Conservation (phyloP, 768 basidiomycete genomes). For the Mycena pura region DNA sequence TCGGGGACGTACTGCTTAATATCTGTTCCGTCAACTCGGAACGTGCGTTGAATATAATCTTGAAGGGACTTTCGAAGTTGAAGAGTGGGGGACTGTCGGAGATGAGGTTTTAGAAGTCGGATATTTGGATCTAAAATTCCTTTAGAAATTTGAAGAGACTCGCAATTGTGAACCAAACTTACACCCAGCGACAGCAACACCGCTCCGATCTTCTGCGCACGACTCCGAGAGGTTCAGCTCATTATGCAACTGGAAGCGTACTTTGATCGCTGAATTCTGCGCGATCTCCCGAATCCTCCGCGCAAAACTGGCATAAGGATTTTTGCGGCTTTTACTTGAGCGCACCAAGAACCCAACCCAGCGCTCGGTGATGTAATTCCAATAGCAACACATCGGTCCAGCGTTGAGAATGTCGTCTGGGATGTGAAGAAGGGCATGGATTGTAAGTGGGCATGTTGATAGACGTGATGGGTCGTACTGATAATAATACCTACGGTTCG, state of each 20-base stretch:
- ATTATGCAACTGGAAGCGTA: background rate
- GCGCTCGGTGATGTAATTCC: too few species aligned
- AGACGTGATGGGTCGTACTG: background rate
- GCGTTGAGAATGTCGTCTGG: too few species aligned
- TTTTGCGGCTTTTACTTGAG: background rate
- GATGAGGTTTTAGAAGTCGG: background rate
- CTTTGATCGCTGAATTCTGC: background rate
- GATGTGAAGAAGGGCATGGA: too few species aligned
- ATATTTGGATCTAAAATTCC: background rate
- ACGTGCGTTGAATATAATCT: background rate
- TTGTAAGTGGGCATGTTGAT: background rate
- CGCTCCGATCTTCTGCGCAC: background rate
- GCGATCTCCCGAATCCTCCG: constrained; percentile 9
- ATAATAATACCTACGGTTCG: background rate
- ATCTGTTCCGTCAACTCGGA: background rate
- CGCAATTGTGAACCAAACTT: background rate
- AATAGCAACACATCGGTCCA: too few species aligned
- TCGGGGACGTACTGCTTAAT: background rate
- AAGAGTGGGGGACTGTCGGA: background rate
- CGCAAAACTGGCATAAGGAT: constrained; percentile 4
- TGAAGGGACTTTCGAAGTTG: background rate
- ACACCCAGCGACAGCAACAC: background rate
- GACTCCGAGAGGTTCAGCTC: background rate
- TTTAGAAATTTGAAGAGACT: background rate
- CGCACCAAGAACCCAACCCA: background rate